Conservation (phyloP, 805 yeast species). For the Starmerella tilneyi region DNA sequence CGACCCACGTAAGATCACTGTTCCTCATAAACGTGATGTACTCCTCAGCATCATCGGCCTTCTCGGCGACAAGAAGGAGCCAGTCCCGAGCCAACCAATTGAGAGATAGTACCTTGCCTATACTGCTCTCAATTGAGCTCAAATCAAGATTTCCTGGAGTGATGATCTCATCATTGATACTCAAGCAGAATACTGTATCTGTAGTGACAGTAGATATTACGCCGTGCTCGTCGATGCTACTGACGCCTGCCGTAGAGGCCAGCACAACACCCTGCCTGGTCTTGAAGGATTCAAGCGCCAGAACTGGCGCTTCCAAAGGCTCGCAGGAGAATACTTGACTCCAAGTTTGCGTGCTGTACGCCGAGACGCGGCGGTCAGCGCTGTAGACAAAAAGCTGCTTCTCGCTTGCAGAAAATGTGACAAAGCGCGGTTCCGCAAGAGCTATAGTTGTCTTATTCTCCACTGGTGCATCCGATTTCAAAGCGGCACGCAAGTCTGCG, state of each 20-base stretch:
- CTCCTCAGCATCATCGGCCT: constrained; percentile 3
- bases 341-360: background rate
- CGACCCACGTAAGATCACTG: constrained; percentile 3
- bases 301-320: background rate
- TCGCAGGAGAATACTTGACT: background rate
- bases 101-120: background rate
- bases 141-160: background rate
- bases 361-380: background rate
- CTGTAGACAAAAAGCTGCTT: constrained; percentile 4
- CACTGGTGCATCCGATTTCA: background rate
- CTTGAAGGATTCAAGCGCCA: background rate
- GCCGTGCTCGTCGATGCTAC: background rate
- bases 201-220: background rate
- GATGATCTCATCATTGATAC: background rate
- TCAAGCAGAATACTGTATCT: background rate
- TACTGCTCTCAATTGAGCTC: background rate
- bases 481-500: constrained; percentile 4
- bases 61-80: constrained; percentile 3
- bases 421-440: background rate
- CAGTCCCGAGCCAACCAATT: background rate
- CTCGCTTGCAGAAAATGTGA: constrained; percentile 1
- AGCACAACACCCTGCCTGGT: constrained; percentile 3
- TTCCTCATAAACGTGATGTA: constrained; percentile 1
- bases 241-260: background rate
- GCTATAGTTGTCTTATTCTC: background rate